These are phyloP conservation scores for Niebla homalea DNA, from an alignment of 495 filamentous ascomycete species.

Conservation along the genomic window DNA sequence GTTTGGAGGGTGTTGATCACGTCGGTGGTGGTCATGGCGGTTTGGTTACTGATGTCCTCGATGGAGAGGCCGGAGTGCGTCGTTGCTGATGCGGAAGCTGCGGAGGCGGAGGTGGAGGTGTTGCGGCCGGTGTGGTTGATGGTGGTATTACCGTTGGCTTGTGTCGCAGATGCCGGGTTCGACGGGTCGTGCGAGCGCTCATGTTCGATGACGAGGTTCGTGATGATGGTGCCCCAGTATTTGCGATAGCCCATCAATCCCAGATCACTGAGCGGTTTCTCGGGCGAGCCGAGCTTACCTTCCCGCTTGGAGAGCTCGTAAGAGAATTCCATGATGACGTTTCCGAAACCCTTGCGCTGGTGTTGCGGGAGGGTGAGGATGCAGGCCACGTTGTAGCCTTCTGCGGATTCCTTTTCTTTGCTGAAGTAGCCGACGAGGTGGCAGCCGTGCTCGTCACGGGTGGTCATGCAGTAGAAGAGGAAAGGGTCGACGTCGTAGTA, in stretches of 20 bases:
- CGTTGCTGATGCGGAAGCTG: neutral
- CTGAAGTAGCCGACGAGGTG: slow-evolving; percentile 95
- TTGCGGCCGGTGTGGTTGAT: slow-evolving; percentile 65
- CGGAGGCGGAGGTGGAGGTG: slow-evolving; percentile 88
- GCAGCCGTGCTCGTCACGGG: slow-evolving; percentile 69
- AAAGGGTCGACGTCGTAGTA: slow-evolving; percentile 99
- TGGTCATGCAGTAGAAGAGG: slow-evolving; percentile 96
- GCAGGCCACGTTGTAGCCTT: slow-evolving; percentile 95
- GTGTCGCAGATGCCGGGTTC: neutral
- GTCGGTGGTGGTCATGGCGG: slow-evolving; percentile 90
- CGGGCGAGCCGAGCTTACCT: slow-evolving; percentile 83
- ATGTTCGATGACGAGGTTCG: slow-evolving; percentile 60
- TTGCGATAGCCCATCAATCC: slow-evolving; percentile 85
- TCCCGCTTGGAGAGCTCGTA: slow-evolving; percentile 96
- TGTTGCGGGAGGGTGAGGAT: slow-evolving; percentile 94
- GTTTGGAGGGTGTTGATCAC: slow-evolving; percentile 87
- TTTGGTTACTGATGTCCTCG: slow-evolving; percentile 61
- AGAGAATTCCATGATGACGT: slow-evolving; percentile 89
- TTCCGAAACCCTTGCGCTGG: slow-evolving; percentile 85
- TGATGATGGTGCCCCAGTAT: slow-evolving; percentile 90
- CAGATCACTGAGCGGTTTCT: slow-evolving; percentile 90
- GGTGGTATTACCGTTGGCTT: slow-evolving; percentile 40
- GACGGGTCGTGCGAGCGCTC: neutral
- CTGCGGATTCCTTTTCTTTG: slow-evolving; percentile 93
- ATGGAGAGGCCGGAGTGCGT: slow-evolving; percentile 46